Conservation (phyloP, 2,329 filamentous ascomycete genomes). For the Dothistroma septosporum region DNA sequence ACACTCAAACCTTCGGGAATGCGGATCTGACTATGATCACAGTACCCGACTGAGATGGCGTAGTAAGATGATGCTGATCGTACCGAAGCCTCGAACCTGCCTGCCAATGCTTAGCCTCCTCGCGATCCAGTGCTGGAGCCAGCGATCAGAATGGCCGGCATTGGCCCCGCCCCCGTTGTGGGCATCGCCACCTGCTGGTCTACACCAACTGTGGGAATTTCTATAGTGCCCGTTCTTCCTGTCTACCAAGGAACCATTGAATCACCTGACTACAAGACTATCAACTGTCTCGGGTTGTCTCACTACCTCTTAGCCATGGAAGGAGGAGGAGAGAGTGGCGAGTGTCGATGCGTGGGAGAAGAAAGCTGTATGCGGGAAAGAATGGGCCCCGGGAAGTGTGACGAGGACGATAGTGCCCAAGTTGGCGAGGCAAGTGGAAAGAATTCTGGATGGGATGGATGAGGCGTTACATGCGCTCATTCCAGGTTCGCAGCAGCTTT, state of each 20-base stretch:
- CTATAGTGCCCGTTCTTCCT: too few species aligned
- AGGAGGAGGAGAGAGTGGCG: conserved; percentile 1
- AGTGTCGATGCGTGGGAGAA: conserved; percentile 5
- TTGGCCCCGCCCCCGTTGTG: too few species aligned
- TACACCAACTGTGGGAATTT: too few species aligned
- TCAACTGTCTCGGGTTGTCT: too few species aligned
- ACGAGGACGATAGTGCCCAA: conserved; percentile 5
- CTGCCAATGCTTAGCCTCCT: too few species aligned
- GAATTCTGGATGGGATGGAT: conserved; percentile 11
- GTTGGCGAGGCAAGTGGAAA: conserved; percentile 41
- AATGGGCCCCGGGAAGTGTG: conserved; percentile 25
- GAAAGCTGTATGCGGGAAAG: not conserved
- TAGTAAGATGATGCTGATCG: not conserved
- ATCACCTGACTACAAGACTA: too few species aligned
- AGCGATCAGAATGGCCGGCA: too few species aligned
- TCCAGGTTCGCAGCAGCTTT: too few species aligned
- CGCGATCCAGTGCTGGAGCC: too few species aligned
- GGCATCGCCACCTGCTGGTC: too few species aligned
- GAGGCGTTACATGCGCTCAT: conserved; percentile 12
- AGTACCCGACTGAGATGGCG: not conserved
- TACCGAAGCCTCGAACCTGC: too few species aligned
- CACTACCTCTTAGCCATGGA: not conserved
- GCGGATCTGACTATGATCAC: not conserved
- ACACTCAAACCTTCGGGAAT: not conserved
- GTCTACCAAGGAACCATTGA: too few species aligned